Evolutionary conservation across 2,329 filamentous ascomycete species (phyloP).

Genomic region (Penicillium sp.): DNA sequence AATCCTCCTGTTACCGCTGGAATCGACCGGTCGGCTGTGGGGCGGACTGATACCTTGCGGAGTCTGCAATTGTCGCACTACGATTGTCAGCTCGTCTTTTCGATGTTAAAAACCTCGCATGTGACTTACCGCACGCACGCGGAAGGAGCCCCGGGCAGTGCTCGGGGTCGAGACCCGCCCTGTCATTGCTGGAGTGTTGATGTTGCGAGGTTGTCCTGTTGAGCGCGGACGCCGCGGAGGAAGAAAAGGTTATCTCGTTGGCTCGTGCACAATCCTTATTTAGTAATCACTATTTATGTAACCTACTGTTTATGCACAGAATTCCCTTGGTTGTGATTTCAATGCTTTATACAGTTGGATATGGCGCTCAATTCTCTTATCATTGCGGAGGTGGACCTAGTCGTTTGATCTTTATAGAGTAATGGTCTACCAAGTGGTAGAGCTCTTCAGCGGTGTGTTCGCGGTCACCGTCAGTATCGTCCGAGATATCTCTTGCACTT

Average conservation of each 20-base stretch:
- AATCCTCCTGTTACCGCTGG: neutral
- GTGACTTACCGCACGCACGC: constrained; percentile 30
- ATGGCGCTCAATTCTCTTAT: neutral
- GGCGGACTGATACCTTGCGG: constrained; percentile 28
- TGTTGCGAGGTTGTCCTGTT: neutral
- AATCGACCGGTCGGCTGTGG: neutral
- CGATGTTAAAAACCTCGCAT: neutral
- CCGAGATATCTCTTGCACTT: neutral
- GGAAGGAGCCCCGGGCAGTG: constrained; percentile 27
- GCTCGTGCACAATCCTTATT: neutral
- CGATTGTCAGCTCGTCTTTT: neutral
- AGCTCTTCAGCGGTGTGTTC: neutral
- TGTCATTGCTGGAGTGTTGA: constrained; percentile 10
- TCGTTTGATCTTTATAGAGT: neutral
- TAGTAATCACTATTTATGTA: neutral
- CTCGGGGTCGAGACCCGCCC: constrained; percentile 8
- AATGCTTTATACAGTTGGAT: too few species aligned
- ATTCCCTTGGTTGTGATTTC: too few species aligned
- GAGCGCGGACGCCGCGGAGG: neutral
- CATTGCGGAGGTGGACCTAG: too few species aligned
- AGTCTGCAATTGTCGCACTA: constrained; percentile 36
- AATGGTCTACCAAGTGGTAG: neutral
- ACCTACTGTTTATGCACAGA: too few species aligned
- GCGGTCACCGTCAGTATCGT: neutral
- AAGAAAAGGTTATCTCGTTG: neutral